A percentile compares a stretch with the other conserved stretches of the same genome.
These are phyloP conservation scores for Lentinula lateritia DNA, from an alignment of 768 basidiomycete species.

Conservation along the genomic window DNA sequence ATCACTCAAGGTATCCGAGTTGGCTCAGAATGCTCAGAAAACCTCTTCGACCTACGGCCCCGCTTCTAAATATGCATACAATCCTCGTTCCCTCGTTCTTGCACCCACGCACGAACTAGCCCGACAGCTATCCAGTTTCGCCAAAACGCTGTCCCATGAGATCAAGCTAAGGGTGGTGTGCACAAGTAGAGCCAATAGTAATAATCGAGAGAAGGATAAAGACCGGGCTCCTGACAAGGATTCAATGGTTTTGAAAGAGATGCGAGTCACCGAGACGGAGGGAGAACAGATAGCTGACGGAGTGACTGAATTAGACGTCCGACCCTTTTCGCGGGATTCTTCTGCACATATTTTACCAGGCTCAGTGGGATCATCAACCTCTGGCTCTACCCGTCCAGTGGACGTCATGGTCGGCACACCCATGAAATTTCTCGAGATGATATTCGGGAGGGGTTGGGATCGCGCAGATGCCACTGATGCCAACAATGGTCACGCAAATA, in stretches of 20 bases:
- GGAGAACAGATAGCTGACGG: slow-evolving; percentile 9
- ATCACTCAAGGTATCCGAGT: slow-evolving; percentile 64
- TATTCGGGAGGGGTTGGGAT: slow-evolving; percentile 49
- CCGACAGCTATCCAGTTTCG: slow-evolving; percentile 69
- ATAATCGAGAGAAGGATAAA: slow-evolving; percentile 31
- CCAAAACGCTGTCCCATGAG: slow-evolving; percentile 70
- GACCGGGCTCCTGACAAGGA: slow-evolving; percentile 40
- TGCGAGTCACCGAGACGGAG: slow-evolving; percentile 17
- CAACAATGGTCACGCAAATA: not conserved
- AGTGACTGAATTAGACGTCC: slow-evolving; percentile 20
- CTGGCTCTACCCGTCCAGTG: slow-evolving; percentile 22
- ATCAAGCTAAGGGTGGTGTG: slow-evolving; percentile 75
- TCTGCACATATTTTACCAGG: not conserved
- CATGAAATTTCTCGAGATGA: slow-evolving; percentile 57
- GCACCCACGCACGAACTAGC: slow-evolving; percentile 89
- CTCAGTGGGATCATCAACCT: not conserved
- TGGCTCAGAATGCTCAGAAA: slow-evolving; percentile 8
- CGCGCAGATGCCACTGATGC: slow-evolving; percentile 23
- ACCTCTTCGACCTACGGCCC: not conserved
- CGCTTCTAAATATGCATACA: slow-evolving; percentile 27
- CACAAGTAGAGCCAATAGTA: slow-evolving; percentile 54
- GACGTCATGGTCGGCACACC: slow-evolving; percentile 66
- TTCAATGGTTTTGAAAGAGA: not conserved
- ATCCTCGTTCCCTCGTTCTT: slow-evolving; percentile 75
- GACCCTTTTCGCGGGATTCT: not conserved